These are phyloP conservation scores for Drosera capensis DNA, from an alignment of 148 eudicot species.

Conservation along the genomic window DNA sequence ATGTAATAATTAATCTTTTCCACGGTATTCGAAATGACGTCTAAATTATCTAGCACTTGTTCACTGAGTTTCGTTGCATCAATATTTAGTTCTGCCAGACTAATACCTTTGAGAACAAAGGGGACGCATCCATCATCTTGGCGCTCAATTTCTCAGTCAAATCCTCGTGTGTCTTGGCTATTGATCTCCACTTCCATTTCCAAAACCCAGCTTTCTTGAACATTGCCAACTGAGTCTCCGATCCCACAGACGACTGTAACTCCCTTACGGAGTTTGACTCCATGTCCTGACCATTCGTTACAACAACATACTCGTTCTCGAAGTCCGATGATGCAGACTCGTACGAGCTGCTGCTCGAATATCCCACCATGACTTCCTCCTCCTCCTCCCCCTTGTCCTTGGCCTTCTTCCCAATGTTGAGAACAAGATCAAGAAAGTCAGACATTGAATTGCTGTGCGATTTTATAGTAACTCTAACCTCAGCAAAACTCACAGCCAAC, in stretches of 20 bases:
- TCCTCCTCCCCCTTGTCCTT: background rate
- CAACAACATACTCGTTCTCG: constrained; percentile 12
- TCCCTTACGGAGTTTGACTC: constrained; percentile 13
- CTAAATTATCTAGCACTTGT: too few relatives aligned
- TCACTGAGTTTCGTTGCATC: too few relatives aligned
- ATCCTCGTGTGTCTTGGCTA: constrained; percentile 18
- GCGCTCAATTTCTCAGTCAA: constrained; percentile 1
- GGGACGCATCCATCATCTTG: background rate
- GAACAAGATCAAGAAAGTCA: constrained; percentile 8
- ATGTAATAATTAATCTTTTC: too few relatives aligned
- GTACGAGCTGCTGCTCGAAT: constrained; percentile 7
- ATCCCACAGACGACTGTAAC: constrained; percentile 9
- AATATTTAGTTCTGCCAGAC: too few relatives aligned
- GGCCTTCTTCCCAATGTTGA: constrained; percentile 1
- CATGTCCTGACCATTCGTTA: constrained; percentile 4
- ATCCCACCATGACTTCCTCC: constrained; percentile 7
- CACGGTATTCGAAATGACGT: too few relatives aligned
- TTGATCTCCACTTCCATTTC: constrained; percentile 31
- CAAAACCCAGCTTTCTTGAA: constrained; percentile 33
- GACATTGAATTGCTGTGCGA: constrained; percentile 10
- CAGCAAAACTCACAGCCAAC: constrained; percentile 29
- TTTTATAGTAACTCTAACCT: constrained; percentile 22
- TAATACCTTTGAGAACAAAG: constrained; percentile 1
- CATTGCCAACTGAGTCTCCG: constrained; percentile 11
- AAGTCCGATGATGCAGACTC: constrained; percentile 9